Evolutionary conservation across 1,139 yeast genomes (phyloP).

Genomic region (Pichia sp.): DNA sequence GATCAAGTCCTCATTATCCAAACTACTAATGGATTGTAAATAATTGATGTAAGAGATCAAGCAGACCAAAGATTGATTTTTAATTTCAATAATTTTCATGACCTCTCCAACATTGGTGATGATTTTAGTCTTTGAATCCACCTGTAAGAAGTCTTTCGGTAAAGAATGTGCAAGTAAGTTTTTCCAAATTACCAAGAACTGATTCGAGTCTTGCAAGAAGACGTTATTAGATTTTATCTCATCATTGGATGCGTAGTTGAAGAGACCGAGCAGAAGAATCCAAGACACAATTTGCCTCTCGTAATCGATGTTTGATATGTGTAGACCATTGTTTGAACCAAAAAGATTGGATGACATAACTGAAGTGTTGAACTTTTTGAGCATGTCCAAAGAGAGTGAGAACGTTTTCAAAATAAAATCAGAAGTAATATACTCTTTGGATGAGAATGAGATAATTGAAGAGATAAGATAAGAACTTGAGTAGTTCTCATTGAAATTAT

Average conservation of each 20-base stretch:
- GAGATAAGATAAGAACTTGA: constrained; percentile 26
- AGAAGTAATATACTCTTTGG: constrained; percentile 26
- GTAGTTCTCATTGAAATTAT: constrained; percentile 23
- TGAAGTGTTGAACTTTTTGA: constrained; percentile 31
- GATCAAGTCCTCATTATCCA: constrained; percentile 33
- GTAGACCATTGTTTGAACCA: constrained; percentile 29
- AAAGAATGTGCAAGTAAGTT: constrained; percentile 53
- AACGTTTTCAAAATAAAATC: constrained; percentile 31
- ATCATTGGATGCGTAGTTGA: constrained; percentile 41
- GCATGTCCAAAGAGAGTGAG: constrained; percentile 27
- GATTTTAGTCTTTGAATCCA: constrained; percentile 18
- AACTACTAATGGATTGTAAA: constrained; percentile 19
- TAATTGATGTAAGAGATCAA: constrained; percentile 35
- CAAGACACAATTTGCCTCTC: constrained; percentile 50
- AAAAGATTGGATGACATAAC: constrained; percentile 26
- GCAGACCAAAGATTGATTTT: constrained; percentile 42
- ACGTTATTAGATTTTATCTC: constrained; percentile 56
- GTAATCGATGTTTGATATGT: constrained; percentile 33
- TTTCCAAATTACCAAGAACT: constrained; percentile 74
- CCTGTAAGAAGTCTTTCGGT: constrained; percentile 27
- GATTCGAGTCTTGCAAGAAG: constrained; percentile 51
- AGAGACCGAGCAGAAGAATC: constrained; percentile 70
- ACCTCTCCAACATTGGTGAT: constrained; percentile 33
- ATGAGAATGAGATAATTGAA: constrained; percentile 24
- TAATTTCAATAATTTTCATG: constrained; percentile 36